phyloP scores from a whole-genome alignment of 305 asterid genomes.

The Caryopteris hybrid region DNA sequence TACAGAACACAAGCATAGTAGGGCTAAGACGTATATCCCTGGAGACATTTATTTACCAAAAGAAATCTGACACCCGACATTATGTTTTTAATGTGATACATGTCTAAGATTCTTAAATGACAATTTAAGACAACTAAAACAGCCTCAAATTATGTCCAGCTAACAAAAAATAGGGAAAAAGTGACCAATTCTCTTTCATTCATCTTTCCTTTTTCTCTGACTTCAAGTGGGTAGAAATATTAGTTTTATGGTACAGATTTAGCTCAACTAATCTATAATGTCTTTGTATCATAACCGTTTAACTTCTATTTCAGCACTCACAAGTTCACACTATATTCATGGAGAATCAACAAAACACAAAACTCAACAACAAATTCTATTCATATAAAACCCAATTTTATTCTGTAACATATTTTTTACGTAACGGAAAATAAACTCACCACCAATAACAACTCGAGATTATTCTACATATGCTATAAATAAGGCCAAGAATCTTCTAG shows the following conservation, averaged over 20 bases:
- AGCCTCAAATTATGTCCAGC: background rate
- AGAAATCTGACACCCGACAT: background rate
- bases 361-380: background rate
- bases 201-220: background rate
- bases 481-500: background rate
- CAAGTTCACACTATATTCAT: background rate
- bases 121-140: background rate
- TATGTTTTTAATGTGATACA: background rate
- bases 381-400: slow-evolving; percentile 1
- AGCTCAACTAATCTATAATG: background rate
- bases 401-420: background rate
- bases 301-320: background rate
- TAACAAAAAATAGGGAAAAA: background rate
- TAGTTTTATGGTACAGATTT: background rate
- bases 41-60: background rate
- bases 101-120: background rate
- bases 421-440: background rate
- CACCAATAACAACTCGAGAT: background rate
- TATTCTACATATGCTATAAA: background rate
- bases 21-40: background rate
- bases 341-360: slow-evolving; percentile 11
- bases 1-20: background rate
- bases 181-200: background rate
- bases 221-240: background rate
- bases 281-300: background rate